Conservation (phyloP, 768 basidiomycete genomes). For the Boletus subparvulus region DNA sequence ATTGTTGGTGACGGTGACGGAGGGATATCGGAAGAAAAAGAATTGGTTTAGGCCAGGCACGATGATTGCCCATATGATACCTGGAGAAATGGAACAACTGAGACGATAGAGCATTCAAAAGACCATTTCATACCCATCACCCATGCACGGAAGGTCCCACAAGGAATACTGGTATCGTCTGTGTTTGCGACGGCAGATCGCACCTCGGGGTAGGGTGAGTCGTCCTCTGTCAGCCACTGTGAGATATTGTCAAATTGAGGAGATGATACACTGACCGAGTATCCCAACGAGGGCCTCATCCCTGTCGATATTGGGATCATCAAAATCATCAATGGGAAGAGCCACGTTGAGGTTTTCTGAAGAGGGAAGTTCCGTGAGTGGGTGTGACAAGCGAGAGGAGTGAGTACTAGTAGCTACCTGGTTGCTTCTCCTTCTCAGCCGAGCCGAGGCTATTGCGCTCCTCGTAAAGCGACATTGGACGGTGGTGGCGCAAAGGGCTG, state of each 20-base stretch:
- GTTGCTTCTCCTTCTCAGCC: conserved; percentile 24
- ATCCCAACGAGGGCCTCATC: conserved; percentile 25
- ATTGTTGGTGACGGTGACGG: conserved; percentile 43
- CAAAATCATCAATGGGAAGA: conserved; percentile 26
- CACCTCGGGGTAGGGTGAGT: conserved; percentile 85
- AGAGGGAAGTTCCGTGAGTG: neutral
- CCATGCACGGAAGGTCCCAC: conserved; percentile 61
- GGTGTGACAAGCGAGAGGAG: neutral
- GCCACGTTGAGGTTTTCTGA: conserved; percentile 3
- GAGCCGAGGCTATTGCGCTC: conserved; percentile 20
- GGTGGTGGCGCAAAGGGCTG: neutral
- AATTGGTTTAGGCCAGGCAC: conserved; percentile 78
- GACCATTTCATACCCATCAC: conserved; percentile 40
- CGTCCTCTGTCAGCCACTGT: conserved; percentile 46
- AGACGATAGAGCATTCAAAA: neutral
- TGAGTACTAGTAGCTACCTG: conserved; percentile 3
- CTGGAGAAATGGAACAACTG: conserved; percentile 6
- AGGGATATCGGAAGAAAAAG: conserved; percentile 70
- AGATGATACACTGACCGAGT: conserved; percentile 20
- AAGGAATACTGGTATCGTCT: conserved; percentile 67
- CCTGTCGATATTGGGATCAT: conserved; percentile 40
- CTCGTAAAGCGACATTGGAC: conserved; percentile 22
- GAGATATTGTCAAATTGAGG: conserved; percentile 15
- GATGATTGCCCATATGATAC: conserved; percentile 54
- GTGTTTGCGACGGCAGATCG: conserved; percentile 74